A percentile compares a stretch with the other conserved stretches of the same genome.
These are phyloP conservation scores for Nicotiana tomentosiformis DNA, from an alignment of 257 asterid species.

Conservation along the genomic window DNA sequence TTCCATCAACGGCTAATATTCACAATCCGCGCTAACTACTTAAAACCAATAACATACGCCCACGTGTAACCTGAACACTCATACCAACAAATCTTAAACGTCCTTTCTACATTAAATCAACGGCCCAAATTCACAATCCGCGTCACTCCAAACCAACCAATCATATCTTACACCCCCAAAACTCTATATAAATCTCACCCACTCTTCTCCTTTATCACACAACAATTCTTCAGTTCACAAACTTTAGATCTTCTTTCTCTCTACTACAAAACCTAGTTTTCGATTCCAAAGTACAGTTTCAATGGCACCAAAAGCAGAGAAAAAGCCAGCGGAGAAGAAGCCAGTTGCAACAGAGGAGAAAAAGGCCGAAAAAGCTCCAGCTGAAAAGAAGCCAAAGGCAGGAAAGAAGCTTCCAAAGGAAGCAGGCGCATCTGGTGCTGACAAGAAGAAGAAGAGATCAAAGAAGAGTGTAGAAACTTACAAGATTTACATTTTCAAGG, in stretches of 20 bases:
- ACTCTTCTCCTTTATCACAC: not conserved
- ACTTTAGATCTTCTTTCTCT: not conserved
- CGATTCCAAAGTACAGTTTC: not conserved
- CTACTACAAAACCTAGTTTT: not conserved
- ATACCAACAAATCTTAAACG: not conserved
- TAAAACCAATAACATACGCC: not conserved
- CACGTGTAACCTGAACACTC: not conserved
- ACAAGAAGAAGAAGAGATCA: not conserved
- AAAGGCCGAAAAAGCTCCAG: not conserved
- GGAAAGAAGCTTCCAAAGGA: not conserved
- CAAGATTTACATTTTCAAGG: constrained; percentile 1
- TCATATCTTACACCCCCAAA: not conserved
- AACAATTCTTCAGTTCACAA: not conserved
- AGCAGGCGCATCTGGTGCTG: not conserved
- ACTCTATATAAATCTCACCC: not conserved
- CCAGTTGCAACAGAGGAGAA: not conserved
- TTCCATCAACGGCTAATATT: not conserved
- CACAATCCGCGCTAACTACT: not conserved
- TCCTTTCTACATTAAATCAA: not conserved
- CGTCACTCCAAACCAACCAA: not conserved
- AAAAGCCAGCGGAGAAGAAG: constrained; percentile 2
- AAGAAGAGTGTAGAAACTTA: not conserved
- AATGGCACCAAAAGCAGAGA: constrained; percentile 6
- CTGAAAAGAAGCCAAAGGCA: not conserved
- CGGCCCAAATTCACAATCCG: not conserved